Conservation (phyloP, 345 rosid genomes). For the Hevea brasiliensis region DNA sequence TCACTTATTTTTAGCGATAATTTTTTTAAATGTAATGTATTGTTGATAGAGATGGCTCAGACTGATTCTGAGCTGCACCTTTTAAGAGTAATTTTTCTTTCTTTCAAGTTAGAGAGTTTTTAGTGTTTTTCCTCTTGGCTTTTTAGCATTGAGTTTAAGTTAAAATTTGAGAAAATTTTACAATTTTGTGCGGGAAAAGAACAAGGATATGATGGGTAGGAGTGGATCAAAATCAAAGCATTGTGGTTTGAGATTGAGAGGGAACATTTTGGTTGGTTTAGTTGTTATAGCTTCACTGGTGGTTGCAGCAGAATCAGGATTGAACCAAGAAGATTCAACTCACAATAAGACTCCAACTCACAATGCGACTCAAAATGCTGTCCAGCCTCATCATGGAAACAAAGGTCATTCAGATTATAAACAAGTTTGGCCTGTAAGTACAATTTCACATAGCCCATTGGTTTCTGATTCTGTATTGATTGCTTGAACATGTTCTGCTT, state of each 20-base stretch:
- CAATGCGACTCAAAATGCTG: no score
- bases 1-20: no score
- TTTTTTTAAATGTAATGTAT: no score
- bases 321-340: constrained; percentile 6
- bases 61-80: not conserved
- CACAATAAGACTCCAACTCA: not conserved
- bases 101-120: not conserved
- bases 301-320: constrained; percentile 19
- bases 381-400: not conserved
- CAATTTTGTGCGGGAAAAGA: not conserved
- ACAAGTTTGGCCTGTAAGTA: constrained; percentile 45
- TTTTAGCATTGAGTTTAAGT: no score
- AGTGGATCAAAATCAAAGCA: not conserved
- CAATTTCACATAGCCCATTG: not conserved
- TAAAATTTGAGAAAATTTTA: not conserved
- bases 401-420: constrained; percentile 16
- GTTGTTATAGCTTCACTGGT: constrained; percentile 10
- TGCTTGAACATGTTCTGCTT: not conserved
- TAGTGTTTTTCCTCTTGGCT: not conserved
- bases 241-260: constrained; percentile 19
- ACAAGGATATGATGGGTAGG: constrained; percentile 11
- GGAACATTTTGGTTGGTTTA: constrained; percentile 14
- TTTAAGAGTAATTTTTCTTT: not conserved
- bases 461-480: not conserved
- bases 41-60: not conserved